A percentile compares a stretch with the other conserved stretches of the same genome.
These are phyloP conservation scores for Didymella segeticola DNA, from an alignment of 2,329 filamentous ascomycete species.

Conservation along the genomic window DNA sequence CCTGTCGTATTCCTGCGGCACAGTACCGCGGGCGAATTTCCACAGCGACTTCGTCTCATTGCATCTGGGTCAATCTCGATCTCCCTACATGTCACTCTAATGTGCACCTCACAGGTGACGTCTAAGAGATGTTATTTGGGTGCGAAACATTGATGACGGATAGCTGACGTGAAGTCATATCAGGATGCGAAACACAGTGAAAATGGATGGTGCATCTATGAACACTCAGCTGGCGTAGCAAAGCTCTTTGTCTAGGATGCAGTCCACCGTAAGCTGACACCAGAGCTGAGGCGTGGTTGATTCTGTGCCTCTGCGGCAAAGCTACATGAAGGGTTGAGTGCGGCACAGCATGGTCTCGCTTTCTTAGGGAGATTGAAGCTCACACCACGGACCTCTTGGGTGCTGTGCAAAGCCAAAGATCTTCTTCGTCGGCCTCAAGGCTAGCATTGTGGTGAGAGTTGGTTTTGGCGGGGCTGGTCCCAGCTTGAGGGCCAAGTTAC, in stretches of 20 bases:
- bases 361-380: slow-evolving; percentile 2
- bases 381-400: neutral
- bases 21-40: slow-evolving; percentile 8
- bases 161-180: neutral
- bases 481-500: neutral
- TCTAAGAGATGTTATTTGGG: neutral
- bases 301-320: slow-evolving; percentile 7
- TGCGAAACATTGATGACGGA: neutral
- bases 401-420: neutral
- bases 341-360: slow-evolving; percentile 2
- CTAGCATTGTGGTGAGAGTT: slow-evolving; percentile 3
- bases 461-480: neutral
- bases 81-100: neutral
- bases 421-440: neutral
- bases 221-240: neutral
- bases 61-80: neutral
- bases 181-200: neutral
- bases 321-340: slow-evolving; percentile 1
- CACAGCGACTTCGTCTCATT: neutral
- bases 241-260: neutral
- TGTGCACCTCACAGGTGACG: neutral
- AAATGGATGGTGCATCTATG: neutral
- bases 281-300: neutral
- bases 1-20: slow-evolving; percentile 1
- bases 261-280: slow-evolving; percentile 1